Evolutionary conservation across 805 yeast genomes (phyloP), one percentile per base, ranked within the genome.

Genomic region (Candida takata): DNA sequence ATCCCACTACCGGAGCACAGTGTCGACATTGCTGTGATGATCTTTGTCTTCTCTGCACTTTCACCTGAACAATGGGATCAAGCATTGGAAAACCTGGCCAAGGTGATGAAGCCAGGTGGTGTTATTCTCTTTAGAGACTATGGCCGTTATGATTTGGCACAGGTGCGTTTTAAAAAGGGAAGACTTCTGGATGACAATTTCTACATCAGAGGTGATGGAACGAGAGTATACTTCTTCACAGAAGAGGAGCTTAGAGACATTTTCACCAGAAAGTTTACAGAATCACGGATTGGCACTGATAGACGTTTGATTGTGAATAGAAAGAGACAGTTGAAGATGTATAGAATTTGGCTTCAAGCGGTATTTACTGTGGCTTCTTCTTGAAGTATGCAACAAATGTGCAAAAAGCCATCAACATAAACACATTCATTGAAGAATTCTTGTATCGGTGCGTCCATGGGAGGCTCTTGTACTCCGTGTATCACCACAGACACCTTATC

Each of bases 171-270:
- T 66, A 92, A 92, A 61, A 84, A 83, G 57, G 82, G 84, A 32
- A 73, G 97, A 49, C 61, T 85, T 19, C 58, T 92, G 37, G 95
- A 85, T 36, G 97, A 90, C 38, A 88, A 92, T 59, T 92, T 92
- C 54, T 92, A 92, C 60, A 86, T 88, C 26, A 75, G 98, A 52
- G 98, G 98, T 26, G 98, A 92, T 57, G 98, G 98, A 32, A 92
- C 98, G 0, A 70, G 98, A 48, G 98, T 92, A 10, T 92, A 92
- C 58, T 92, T 92, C 64, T 92, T 92, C 65, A 85, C 95, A 3
- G 97, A 90, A 55, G 95, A 90, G 40, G 96, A 92, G 61, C 60
- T 90, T 39, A 67, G 84, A 42, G 64, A 71, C 30, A 83, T 90
- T 4, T 92, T 90, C 56, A 70, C 78, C 12, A 52, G 60, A 19